These are phyloP conservation scores for Macrolepiota fuliginosa DNA, from an alignment of 768 basidiomycete genomes.

Conservation along the genomic window DNA sequence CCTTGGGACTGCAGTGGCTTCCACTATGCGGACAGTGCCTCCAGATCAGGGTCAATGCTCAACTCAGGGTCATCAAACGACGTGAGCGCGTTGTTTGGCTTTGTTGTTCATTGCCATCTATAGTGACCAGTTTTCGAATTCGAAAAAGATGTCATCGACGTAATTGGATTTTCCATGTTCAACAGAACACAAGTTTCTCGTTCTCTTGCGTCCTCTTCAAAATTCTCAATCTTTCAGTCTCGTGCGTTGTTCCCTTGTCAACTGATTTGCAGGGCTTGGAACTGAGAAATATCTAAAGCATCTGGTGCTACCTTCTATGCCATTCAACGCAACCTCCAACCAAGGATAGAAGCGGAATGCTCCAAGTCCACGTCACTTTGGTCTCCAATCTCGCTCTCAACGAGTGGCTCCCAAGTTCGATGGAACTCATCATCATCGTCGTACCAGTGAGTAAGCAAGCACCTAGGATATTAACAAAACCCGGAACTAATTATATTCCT, in stretches of 20 bases:
- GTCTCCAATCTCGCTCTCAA: neutral
- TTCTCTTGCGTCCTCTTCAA: neutral
- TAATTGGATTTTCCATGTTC: neutral
- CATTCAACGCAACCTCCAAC: neutral
- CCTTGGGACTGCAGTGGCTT: neutral
- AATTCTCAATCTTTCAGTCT: neutral
- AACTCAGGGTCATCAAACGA: neutral
- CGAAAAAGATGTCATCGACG: neutral
- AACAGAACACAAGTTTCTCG: neutral
- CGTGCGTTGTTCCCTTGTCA: neutral
- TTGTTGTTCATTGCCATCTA: neutral
- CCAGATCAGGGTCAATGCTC: neutral
- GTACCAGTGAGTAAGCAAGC: neutral
- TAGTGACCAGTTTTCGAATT: neutral
- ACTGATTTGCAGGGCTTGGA: neutral
- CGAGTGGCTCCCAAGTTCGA: neutral
- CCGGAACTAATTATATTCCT: neutral
- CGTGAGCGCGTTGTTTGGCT: neutral
- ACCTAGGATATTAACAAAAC: neutral
- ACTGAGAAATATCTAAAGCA: neutral
- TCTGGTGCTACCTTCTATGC: neutral
- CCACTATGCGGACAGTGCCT: too few species aligned
- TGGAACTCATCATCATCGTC: constrained; percentile 9
- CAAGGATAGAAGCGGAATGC: neutral
- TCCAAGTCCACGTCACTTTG: neutral